Evolutionary conservation across 495 filamentous ascomycete genomes (phyloP), one percentile per base, ranked within the genome.

Genomic region (Penicillium coffeae): DNA sequence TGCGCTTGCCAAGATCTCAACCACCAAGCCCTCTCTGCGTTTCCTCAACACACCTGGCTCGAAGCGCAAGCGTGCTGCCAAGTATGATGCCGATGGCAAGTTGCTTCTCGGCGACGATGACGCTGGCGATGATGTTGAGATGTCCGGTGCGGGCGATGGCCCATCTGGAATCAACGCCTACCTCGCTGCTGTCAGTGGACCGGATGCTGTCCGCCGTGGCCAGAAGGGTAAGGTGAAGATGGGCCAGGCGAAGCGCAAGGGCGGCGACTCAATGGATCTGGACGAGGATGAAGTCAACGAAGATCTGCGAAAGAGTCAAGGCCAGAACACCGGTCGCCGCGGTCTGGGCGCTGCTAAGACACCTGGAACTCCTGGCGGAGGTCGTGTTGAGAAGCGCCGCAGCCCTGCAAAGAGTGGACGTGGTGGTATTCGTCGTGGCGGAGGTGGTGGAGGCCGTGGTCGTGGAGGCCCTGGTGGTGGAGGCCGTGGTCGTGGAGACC

Each of bases 1-100:
- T 59, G 89, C 93, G 9, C 77, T 98, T 14, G 92, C 89, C 19
- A 89, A 90, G 60, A 97, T 98, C 57, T 96, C 93, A 12, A 86
- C 87, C 3, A 94, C 89, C 12, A 90, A 88, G 63, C 93, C 93
- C 2, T 84, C 79, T 54, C 63, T 73, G 20, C 69, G 72, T 14
- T 72, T 69, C 55, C 63, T 72, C 48, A 71, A 74, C 61, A 68
- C 65, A 8, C 65, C 69, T 6, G 68, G 68, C 14, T 70, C 64
- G 0, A 70, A 68, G 30, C 65, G 64, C 38, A 78, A 80, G 59
- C 75, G 71, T 15, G 65, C 65, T 38, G 86, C 87, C 18, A 89
- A 87, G 74, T 77, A 78, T 19, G 86, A 94, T 50, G 49, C 83
- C 18, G 89, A 96, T 52, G 93, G 94, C n/a, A 94, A 92, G 70